Conservation (phyloP, 805 yeast genomes). For the Wickerhamomyces queroliae region DNA sequence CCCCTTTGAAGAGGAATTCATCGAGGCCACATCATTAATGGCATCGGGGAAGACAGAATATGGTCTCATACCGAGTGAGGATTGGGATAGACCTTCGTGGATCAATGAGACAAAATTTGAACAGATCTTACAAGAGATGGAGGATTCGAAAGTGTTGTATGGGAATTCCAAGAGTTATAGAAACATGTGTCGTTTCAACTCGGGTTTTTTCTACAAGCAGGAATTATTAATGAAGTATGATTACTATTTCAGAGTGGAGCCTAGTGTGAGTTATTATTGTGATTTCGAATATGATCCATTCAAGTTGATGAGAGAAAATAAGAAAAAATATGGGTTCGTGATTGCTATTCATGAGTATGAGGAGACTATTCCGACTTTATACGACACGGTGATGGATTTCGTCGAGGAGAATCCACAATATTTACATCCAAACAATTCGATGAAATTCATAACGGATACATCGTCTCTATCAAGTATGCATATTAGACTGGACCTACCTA, state of each 20-base stretch:
- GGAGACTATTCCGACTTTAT: slow-evolving; percentile 81
- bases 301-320: slow-evolving; percentile 65
- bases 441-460: slow-evolving; percentile 50
- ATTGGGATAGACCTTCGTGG: slow-evolving; percentile 75
- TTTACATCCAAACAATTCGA: slow-evolving; percentile 58
- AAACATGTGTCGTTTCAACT: slow-evolving; percentile 94
- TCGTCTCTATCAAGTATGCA: slow-evolving; percentile 29
- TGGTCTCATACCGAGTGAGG: slow-evolving; percentile 57
- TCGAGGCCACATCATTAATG: slow-evolving; percentile 51
- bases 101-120: slow-evolving; percentile 56
- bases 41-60: slow-evolving; percentile 62
- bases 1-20: slow-evolving; percentile 60
- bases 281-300: slow-evolving; percentile 89
- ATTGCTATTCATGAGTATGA: slow-evolving; percentile 77
- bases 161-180: slow-evolving; percentile 67
- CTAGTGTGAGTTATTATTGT: slow-evolving; percentile 82
- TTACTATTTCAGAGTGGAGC: slow-evolving; percentile 95
- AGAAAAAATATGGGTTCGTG: slow-evolving; percentile 83
- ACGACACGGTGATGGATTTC: slow-evolving; percentile 67
- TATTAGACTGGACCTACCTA: slow-evolving; percentile 27
- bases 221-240: slow-evolving; percentile 66
- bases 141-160: slow-evolving; percentile 47
- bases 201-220: slow-evolving; percentile 86
- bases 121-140: slow-evolving; percentile 38
- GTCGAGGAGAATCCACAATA: slow-evolving; percentile 51